Evolutionary conservation across 345 rosid genomes (phyloP).

Genomic region (Eucalyptus tenuipes): DNA sequence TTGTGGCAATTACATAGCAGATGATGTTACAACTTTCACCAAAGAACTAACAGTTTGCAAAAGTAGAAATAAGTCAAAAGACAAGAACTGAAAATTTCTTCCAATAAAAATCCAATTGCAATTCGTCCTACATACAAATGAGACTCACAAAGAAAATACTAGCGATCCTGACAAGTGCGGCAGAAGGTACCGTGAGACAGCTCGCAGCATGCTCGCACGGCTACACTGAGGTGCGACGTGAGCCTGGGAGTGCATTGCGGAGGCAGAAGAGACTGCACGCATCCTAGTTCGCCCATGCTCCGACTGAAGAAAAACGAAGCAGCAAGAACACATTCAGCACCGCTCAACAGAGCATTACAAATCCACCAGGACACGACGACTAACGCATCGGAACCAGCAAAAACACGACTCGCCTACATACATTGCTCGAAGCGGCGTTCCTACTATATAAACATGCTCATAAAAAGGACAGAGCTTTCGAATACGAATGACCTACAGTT

Average conservation of each 20-base stretch:
- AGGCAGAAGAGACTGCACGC: constrained; percentile 64
- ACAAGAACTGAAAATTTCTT: not conserved
- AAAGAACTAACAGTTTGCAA: not conserved
- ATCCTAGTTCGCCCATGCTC: constrained; percentile 79
- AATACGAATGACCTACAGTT: not conserved
- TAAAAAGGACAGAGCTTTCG: not conserved
- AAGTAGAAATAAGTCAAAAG: not conserved
- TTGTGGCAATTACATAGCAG: not conserved
- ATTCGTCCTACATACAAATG: constrained; percentile 36
- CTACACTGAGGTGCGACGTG: constrained; percentile 59
- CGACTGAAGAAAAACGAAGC: constrained; percentile 8
- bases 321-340: not conserved
- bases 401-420: not conserved
- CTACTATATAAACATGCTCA: not conserved
- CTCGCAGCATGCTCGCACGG: constrained; percentile 75
- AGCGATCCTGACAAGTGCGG: constrained; percentile 98
- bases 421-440: not conserved
- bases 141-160: constrained; percentile 85
- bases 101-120: not conserved
- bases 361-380: not conserved
- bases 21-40: not conserved
- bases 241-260: constrained; percentile 33
- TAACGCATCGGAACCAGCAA: not conserved
- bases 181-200: constrained; percentile 96
- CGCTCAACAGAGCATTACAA: not conserved